Conservation (phyloP, 108 stramenopile species). For the Epipyxis sp. region DNA sequence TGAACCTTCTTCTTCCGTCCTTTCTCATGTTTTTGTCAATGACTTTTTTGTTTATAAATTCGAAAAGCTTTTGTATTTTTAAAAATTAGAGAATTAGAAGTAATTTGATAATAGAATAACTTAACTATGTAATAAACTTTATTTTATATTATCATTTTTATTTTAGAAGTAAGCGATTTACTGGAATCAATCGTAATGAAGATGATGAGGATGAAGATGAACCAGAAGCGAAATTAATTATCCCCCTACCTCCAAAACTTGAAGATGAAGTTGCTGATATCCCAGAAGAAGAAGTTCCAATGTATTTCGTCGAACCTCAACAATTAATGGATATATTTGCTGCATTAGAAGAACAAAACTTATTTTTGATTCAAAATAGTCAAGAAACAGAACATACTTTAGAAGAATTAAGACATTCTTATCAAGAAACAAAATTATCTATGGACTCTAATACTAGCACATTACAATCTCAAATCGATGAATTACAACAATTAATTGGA, state of each 20-base stretch:
- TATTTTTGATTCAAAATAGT: conserved; percentile 66
- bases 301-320: conserved; percentile 62
- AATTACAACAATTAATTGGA: conserved; percentile 44
- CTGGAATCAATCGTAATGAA: neutral
- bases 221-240: conserved; percentile 37
- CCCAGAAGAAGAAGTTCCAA: conserved; percentile 62
- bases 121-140: too few species aligned
- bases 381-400: conserved; percentile 64
- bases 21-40: too few species aligned
- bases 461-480: conserved; percentile 37
- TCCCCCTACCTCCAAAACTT: conserved; percentile 39
- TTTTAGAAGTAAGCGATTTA: neutral
- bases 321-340: conserved; percentile 63
- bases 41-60: too few species aligned
- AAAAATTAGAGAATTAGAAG: too few species aligned
- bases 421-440: conserved; percentile 41
- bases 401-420: conserved; percentile 60
- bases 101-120: too few species aligned
- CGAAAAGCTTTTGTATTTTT: too few species aligned
- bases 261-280: conserved; percentile 55
- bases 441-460: conserved; percentile 53
- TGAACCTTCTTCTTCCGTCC: too few species aligned
- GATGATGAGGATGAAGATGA: conserved; percentile 20
- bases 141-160: too few species aligned
- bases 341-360: conserved; percentile 61